Conservation (phyloP, 1,284 basidiomycete genomes). For the Sparassis latifolia region DNA sequence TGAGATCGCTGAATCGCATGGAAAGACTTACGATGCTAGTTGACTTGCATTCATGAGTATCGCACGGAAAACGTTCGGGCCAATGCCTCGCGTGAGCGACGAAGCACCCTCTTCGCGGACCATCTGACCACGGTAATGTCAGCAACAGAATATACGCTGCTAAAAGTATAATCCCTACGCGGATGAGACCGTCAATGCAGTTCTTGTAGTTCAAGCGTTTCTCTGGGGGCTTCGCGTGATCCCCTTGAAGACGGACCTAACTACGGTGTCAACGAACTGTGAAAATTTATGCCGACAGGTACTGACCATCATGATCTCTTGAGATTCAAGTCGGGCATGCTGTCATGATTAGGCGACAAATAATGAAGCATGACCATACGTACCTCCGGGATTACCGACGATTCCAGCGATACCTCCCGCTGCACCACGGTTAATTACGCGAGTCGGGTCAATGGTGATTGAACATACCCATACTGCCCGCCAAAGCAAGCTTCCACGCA, state of each 20-base stretch:
- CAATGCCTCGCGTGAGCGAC: slow-evolving; percentile 74
- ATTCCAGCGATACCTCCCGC: slow-evolving; percentile 80
- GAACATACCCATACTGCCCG: slow-evolving; percentile 74
- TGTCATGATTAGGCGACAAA: too few species aligned
- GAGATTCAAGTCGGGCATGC: too few species aligned
- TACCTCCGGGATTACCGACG: slow-evolving; percentile 84
- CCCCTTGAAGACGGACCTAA: slow-evolving; percentile 73
- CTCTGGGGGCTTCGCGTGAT: slow-evolving; percentile 80
- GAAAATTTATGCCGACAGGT: not conserved
- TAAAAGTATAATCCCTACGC: slow-evolving; percentile 37
- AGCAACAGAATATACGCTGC: slow-evolving; percentile 1
- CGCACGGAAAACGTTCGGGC: slow-evolving; percentile 82
- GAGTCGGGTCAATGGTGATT: not conserved
- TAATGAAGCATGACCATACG: slow-evolving; percentile 16
- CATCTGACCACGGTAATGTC: slow-evolving; percentile 47
- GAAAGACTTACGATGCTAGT: slow-evolving; percentile 66
- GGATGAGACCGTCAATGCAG: slow-evolving; percentile 77
- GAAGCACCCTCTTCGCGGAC: slow-evolving; percentile 75
- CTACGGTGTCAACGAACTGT: not conserved
- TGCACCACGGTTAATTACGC: slow-evolving; percentile 17
- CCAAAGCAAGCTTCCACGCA: slow-evolving; percentile 75
- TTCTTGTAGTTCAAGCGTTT: slow-evolving; percentile 85
- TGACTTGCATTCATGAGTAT: slow-evolving; percentile 90
- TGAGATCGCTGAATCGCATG: not conserved
- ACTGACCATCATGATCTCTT: slow-evolving; percentile 76